phyloP scores from a whole-genome alignment of 2,329 filamentous ascomycete genomes.

The Plectosphaerella sp. region DNA sequence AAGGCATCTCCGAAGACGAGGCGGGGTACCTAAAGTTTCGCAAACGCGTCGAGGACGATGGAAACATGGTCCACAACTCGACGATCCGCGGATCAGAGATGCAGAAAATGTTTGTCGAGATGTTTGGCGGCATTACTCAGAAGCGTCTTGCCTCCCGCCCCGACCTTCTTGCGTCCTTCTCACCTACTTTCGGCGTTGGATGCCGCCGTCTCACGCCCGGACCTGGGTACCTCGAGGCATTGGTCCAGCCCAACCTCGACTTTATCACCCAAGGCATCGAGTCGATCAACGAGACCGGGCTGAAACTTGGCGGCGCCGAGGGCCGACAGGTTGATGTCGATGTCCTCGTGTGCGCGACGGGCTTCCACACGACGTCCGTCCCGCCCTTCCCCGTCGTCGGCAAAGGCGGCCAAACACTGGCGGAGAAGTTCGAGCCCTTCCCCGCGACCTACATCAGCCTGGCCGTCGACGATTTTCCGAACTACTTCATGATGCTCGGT shows the following conservation, averaged over 20 bases:
- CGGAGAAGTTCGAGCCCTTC: neutral
- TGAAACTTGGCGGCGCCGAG: neutral
- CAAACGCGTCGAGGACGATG: slow-evolving; percentile 37
- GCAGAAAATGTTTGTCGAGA: slow-evolving; percentile 21
- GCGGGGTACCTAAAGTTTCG: slow-evolving; percentile 33
- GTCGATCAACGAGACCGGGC: slow-evolving; percentile 15
- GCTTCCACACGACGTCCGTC: neutral
- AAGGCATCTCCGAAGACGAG: slow-evolving; percentile 30
- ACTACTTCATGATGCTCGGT: slow-evolving; percentile 17
- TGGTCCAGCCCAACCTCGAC: slow-evolving; percentile 13
- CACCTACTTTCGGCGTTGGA: slow-evolving; percentile 35
- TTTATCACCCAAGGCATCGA: slow-evolving; percentile 23
- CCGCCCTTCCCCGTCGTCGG: neutral
- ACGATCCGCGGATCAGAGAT: slow-evolving; percentile 30
- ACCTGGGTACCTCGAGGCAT: slow-evolving; percentile 42
- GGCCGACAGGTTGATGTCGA: neutral
- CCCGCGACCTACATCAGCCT: neutral
- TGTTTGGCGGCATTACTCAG: slow-evolving; percentile 32
- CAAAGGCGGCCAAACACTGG: neutral
- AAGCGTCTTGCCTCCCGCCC: slow-evolving; percentile 13
- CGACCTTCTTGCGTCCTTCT: slow-evolving; percentile 10
- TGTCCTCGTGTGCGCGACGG: neutral
- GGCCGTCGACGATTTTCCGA: neutral
- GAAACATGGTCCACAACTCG: slow-evolving; percentile 36
- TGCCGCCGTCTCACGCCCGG: slow-evolving; percentile 47